Percentiles rank a stretch among this genome's conserved stretches.
Conservation (phyloP, 306 rosid species). For the Cyclanthera cordifolia region DNA sequence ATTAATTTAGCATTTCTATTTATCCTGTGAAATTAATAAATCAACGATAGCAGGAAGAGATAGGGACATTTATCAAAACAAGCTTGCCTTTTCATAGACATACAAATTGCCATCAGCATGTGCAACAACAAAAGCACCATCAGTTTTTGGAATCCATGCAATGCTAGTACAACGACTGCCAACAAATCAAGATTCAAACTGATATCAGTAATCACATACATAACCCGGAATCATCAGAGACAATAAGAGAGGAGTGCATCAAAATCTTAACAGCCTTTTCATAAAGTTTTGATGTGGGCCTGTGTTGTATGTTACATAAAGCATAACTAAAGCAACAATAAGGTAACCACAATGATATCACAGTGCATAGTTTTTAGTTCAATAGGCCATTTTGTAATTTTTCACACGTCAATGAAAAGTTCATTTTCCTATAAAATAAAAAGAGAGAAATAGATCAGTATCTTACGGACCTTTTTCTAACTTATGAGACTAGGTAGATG, state of each 20-base stretch:
- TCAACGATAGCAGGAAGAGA: conserved; percentile 2
- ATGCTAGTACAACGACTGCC: conserved; percentile 86
- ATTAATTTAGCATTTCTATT: conserved; percentile 10
- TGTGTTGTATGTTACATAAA: too few relatives aligned
- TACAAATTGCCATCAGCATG: conserved; percentile 91
- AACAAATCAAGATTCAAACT: conserved; percentile 26
- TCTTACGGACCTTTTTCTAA: neutral
- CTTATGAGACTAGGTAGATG: neutral
- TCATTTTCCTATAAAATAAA: too few relatives aligned
- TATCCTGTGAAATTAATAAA: conserved; percentile 10
- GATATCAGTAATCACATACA: conserved; percentile 8
- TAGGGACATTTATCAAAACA: conserved; percentile 15
- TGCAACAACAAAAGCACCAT: conserved; percentile 80
- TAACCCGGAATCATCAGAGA: neutral
- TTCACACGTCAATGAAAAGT: too few relatives aligned
- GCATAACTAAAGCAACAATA: too few relatives aligned
- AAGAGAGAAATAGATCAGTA: neutral
- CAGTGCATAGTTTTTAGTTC: too few relatives aligned
- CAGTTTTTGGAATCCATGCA: conserved; percentile 90
- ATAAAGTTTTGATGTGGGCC: too few relatives aligned
- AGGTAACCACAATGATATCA: too few relatives aligned
- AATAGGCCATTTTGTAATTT: too few relatives aligned
- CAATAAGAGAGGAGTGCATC: neutral
- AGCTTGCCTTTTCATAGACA: conserved; percentile 82
- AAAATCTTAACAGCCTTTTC: neutral